Evolutionary conservation across 371 early-diverging fungal species (phyloP).

Genomic region (Mucor irregularis): DNA sequence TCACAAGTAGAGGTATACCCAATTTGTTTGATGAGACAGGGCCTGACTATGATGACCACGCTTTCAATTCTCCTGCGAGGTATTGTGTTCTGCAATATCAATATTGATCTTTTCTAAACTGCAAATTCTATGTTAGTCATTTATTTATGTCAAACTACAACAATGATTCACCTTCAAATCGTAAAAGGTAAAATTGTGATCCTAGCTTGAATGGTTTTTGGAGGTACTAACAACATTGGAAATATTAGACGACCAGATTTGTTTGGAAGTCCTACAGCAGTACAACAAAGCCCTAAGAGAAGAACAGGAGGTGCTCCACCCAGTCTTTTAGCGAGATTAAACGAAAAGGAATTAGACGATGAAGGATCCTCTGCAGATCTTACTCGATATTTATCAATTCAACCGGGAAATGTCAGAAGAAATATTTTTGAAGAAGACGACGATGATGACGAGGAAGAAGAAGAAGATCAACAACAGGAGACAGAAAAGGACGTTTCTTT

Average conservation of each 20-base stretch:
- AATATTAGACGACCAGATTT: slow-evolving; percentile 9
- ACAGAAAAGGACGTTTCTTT: not conserved
- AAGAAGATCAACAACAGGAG: not conserved
- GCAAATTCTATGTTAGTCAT: too few relatives aligned
- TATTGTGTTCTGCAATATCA: not conserved
- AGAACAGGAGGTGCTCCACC: slow-evolving; percentile 7
- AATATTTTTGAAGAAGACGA: slow-evolving; percentile 10
- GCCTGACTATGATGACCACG: not conserved
- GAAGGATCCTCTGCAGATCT: slow-evolving; percentile 1
- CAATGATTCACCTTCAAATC: not conserved
- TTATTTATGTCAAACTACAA: too few relatives aligned
- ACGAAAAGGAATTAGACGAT: not conserved
- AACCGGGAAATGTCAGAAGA: not conserved
- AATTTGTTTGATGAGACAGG: slow-evolving; percentile 4
- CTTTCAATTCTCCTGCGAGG: not conserved
- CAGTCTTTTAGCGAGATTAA: not conserved
- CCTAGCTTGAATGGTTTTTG: not conserved
- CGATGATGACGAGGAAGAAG: not conserved
- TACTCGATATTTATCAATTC: not conserved
- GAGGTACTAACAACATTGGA: not conserved
- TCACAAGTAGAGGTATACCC: not conserved
- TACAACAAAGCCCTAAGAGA: not conserved
- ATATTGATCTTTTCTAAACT: not conserved
- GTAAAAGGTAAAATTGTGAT: slow-evolving; percentile 3
- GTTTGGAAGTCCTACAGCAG: slow-evolving; percentile 8